Evolutionary conservation across 306 rosid genomes (phyloP).

Genomic region (Cicer bijugum): DNA sequence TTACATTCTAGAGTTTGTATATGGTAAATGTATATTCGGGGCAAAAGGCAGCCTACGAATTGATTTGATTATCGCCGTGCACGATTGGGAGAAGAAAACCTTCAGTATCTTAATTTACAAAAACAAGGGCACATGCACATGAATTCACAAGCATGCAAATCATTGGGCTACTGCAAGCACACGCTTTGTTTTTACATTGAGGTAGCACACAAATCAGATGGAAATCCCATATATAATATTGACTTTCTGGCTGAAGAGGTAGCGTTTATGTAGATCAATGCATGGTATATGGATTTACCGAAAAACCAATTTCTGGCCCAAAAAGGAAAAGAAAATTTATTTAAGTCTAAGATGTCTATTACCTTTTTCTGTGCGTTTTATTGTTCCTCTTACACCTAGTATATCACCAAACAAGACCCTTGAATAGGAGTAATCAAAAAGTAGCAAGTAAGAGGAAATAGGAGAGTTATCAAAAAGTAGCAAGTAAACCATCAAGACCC

Average conservation of each 20-base stretch:
- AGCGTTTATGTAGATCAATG: conserved; percentile 21
- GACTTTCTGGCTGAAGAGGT: conserved; percentile 15
- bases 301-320: neutral
- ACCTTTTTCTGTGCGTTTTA: conserved; percentile 94
- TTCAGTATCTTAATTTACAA: conserved; percentile 10
- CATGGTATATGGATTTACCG: conserved; percentile 1
- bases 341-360: neutral
- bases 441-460: too few species aligned
- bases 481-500: too few species aligned
- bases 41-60: too few species aligned
- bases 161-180: conserved; percentile 15
- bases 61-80: conserved; percentile 1
- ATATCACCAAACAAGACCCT: conserved; percentile 99
- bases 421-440: too few species aligned
- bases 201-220: conserved; percentile 27
- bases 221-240: neutral
- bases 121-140: conserved; percentile 11
- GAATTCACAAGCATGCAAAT: conserved; percentile 32
- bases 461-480: too few species aligned
- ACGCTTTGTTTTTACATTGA: neutral
- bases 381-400: conserved; percentile 84
- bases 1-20: too few species aligned
- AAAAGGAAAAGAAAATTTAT: neutral
- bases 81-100: neutral
- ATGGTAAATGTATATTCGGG: too few species aligned